Evolutionary conservation across 2,329 filamentous ascomycete genomes (phyloP).

Genomic region (Didymella lethalis): DNA sequence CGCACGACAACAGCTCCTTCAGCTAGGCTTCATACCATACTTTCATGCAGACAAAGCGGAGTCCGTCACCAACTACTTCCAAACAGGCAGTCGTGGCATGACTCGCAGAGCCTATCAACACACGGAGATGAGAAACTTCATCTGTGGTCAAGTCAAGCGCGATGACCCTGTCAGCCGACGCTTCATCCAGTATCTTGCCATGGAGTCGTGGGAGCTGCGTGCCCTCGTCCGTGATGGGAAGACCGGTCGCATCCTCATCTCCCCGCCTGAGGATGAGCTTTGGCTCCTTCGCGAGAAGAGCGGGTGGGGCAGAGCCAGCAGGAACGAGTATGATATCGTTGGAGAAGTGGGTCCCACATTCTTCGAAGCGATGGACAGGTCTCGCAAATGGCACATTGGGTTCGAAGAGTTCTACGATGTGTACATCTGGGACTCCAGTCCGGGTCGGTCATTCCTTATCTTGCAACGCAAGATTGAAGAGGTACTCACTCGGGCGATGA

Average conservation of each 20-base stretch:
- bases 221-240: slow-evolving; percentile 54
- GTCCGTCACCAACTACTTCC: slow-evolving; percentile 42
- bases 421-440: slow-evolving; percentile 52
- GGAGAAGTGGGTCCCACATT: slow-evolving; percentile 49
- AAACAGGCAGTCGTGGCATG: slow-evolving; percentile 46
- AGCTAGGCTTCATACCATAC: slow-evolving; percentile 53
- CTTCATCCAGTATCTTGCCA: slow-evolving; percentile 55
- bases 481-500: slow-evolving; percentile 50
- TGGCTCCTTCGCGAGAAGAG: slow-evolving; percentile 53
- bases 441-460: slow-evolving; percentile 42
- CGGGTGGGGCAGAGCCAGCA: slow-evolving; percentile 52
- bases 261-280: slow-evolving; percentile 49
- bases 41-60: slow-evolving; percentile 45
- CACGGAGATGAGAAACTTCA: slow-evolving; percentile 52
- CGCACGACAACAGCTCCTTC: slow-evolving; percentile 52
- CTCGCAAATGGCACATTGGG: slow-evolving; percentile 50
- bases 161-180: slow-evolving; percentile 53
- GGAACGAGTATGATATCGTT: slow-evolving; percentile 50
- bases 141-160: slow-evolving; percentile 55
- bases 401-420: slow-evolving; percentile 57
- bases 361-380: slow-evolving; percentile 52
- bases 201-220: slow-evolving; percentile 50
- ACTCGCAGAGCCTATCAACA: slow-evolving; percentile 47
- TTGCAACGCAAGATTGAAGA: slow-evolving; percentile 46
- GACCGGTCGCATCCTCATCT: slow-evolving; percentile 48